phyloP scores from a whole-genome alignment of 2,329 filamentous ascomycete species.

The Ophiosphaerella narmari region DNA sequence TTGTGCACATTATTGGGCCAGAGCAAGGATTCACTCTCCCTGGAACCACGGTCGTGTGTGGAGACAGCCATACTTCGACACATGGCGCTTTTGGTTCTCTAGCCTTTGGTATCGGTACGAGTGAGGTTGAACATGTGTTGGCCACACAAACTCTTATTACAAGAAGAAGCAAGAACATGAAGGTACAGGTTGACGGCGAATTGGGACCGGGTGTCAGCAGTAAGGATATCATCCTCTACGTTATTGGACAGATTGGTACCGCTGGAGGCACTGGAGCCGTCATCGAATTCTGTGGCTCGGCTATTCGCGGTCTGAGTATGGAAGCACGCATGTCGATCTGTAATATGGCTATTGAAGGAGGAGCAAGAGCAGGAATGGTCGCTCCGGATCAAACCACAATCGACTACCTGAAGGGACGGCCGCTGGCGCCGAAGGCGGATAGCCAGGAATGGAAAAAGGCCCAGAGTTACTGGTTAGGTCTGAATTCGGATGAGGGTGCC shows the following conservation, averaged over 20 bases:
- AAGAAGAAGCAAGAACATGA: constrained; percentile 97
- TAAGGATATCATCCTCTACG: constrained; percentile 92
- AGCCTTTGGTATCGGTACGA: constrained; percentile 96
- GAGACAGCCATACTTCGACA: constrained; percentile 97
- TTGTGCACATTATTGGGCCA: constrained; percentile 97
- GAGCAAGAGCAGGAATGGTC: constrained; percentile 94
- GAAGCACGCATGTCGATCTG: constrained; percentile 99
- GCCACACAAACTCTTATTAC: constrained; percentile 96
- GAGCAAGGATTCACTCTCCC: constrained; percentile 99
- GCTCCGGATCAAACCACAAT: constrained; percentile 94
- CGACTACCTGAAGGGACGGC: constrained; percentile 90
- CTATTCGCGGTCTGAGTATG: constrained; percentile 88
- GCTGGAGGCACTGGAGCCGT: constrained; percentile 93
- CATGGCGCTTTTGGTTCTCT: constrained; percentile 95
- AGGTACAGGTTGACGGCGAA: constrained; percentile 90
- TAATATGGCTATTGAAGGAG: constrained; percentile 98
- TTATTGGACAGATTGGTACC: constrained; percentile 92
- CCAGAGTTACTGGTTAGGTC: constrained; percentile 81
- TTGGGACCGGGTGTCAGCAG: constrained; percentile 89
- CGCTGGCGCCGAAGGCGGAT: constrained; percentile 82
- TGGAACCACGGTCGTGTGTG: constrained; percentile 94
- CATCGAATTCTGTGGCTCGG: constrained; percentile 96
- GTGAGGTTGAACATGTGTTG: constrained; percentile 97
- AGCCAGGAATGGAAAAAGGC: constrained; percentile 91
- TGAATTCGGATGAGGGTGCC: constrained; percentile 85